Percentiles rank a stretch among this genome's conserved stretches.
Conservation (phyloP, 2,329 filamentous ascomycete species). For the Septoria petroselini region DNA sequence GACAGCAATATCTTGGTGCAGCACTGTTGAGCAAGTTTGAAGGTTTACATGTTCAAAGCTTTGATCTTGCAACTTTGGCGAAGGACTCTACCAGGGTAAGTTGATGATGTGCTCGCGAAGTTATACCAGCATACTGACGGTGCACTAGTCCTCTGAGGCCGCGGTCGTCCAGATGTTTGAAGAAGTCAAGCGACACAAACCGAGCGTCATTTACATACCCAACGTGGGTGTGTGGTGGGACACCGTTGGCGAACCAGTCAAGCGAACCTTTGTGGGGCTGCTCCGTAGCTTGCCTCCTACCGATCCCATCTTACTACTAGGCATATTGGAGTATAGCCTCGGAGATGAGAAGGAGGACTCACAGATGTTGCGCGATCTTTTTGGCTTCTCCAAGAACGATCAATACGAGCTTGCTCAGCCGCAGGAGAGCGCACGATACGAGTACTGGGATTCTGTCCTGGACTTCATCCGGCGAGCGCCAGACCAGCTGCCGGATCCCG, state of each 20-base stretch:
- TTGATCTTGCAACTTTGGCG: slow-evolving; percentile 83
- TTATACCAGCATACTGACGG: slow-evolving; percentile 12
- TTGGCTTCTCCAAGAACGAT: slow-evolving; percentile 81
- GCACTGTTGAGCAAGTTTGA: slow-evolving; percentile 89
- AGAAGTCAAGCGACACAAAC: slow-evolving; percentile 90
- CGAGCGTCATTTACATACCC: slow-evolving; percentile 91
- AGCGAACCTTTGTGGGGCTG: slow-evolving; percentile 80
- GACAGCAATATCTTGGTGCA: slow-evolving; percentile 81
- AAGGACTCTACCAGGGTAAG: slow-evolving; percentile 70
- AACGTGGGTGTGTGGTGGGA: slow-evolving; percentile 85
- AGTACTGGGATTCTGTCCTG: slow-evolving; percentile 75
- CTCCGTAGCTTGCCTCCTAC: slow-evolving; percentile 80
- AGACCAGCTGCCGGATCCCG: slow-evolving; percentile 79
- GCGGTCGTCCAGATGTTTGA: slow-evolving; percentile 87
- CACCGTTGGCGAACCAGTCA: slow-evolving; percentile 60
- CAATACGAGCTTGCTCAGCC: slow-evolving; percentile 68
- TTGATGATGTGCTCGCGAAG: slow-evolving; percentile 36
- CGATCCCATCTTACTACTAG: slow-evolving; percentile 83
- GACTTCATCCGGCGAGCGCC: slow-evolving; percentile 76
- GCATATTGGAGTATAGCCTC: slow-evolving; percentile 65
- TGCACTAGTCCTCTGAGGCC: slow-evolving; percentile 65
- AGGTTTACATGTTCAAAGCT: slow-evolving; percentile 88
- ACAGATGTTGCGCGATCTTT: slow-evolving; percentile 70
- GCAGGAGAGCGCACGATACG: slow-evolving; percentile 58
- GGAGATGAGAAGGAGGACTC: slow-evolving; percentile 54